Conservation (phyloP, 164 flowering plant species). For the Stephania japonica region DNA sequence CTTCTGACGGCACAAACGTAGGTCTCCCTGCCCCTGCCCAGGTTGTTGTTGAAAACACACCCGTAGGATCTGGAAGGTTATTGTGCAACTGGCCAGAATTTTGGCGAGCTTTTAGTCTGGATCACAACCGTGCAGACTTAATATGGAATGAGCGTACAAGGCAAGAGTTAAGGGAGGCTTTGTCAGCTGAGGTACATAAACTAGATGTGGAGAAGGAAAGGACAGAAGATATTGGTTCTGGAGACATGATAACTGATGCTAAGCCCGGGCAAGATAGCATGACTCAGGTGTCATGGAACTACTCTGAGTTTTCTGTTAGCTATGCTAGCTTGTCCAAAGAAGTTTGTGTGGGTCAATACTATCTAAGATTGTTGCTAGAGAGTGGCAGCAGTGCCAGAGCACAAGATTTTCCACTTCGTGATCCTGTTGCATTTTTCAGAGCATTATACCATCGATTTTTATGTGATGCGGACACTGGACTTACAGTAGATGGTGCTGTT, state of each 20-base stretch:
- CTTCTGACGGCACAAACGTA: constrained; percentile 40
- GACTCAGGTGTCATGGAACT: constrained; percentile 94
- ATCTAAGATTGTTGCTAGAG: constrained; percentile 88
- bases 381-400: constrained; percentile 81
- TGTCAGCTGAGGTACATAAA: constrained; percentile 90
- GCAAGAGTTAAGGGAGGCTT: constrained; percentile 82
- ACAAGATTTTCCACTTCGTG: constrained; percentile 90
- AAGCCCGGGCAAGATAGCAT: constrained; percentile 49
- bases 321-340: constrained; percentile 89
- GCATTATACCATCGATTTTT: constrained; percentile 92
- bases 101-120: constrained; percentile 96
- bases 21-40: constrained; percentile 93
- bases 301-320: constrained; percentile 74
- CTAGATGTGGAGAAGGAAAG: constrained; percentile 90
- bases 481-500: constrained; percentile 91
- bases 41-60: constrained; percentile 87
- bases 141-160: constrained; percentile 98
- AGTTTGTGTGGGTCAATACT: constrained; percentile 99
- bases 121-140: constrained; percentile 97
- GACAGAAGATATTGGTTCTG: constrained; percentile 88
- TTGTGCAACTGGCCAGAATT: constrained; percentile 95
- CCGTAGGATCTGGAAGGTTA: constrained; percentile 91
- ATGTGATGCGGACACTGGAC: constrained; percentile 96
- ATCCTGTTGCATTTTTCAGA: constrained; percentile 92
- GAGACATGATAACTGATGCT: constrained; percentile 37